These are phyloP conservation scores for Penicillium vulpinum DNA, from an alignment of 2,329 filamentous ascomycete species.

Conservation along the genomic window DNA sequence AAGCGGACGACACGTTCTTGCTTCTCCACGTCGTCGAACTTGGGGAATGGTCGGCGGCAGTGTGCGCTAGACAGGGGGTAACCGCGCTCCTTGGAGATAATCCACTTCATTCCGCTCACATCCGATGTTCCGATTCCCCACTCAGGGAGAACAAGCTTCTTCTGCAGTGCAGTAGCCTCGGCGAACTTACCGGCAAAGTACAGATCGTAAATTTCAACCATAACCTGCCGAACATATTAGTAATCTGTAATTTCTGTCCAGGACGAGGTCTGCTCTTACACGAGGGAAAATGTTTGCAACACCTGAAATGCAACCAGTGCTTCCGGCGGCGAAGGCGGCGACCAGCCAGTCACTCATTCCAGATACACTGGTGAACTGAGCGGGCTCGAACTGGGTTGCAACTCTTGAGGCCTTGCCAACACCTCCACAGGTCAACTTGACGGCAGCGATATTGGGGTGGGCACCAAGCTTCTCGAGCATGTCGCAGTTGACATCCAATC, in stretches of 20 bases:
- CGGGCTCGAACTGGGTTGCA: constrained; percentile 36
- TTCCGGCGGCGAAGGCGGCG: constrained; percentile 59
- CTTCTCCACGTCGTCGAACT: constrained; percentile 39
- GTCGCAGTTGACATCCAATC: constrained; percentile 48
- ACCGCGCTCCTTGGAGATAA: constrained; percentile 56
- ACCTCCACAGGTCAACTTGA: constrained; percentile 42
- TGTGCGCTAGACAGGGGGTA: constrained; percentile 54
- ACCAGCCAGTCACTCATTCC: constrained; percentile 52
- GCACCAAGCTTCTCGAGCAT: constrained; percentile 32
- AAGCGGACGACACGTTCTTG: background rate
- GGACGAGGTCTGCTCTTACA: constrained; percentile 18
- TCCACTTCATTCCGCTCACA: constrained; percentile 63
- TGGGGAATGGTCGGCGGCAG: constrained; percentile 57
- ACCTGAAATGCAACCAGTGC: constrained; percentile 61
- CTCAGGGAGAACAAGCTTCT: constrained; percentile 55
- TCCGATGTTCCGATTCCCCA: constrained; percentile 59
- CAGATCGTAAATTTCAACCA: constrained; percentile 52
- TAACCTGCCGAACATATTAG: constrained; percentile 24
- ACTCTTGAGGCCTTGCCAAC: constrained; percentile 46
- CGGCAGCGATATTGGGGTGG: constrained; percentile 39
- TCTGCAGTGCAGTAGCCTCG: constrained; percentile 53
- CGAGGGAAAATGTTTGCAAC: constrained; percentile 64
- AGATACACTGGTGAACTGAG: constrained; percentile 41
- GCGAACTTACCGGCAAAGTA: constrained; percentile 49
- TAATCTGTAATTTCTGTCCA: constrained; percentile 14